These are phyloP conservation scores for Xylaria cubensis DNA, from an alignment of 495 filamentous ascomycete species.

Conservation along the genomic window DNA sequence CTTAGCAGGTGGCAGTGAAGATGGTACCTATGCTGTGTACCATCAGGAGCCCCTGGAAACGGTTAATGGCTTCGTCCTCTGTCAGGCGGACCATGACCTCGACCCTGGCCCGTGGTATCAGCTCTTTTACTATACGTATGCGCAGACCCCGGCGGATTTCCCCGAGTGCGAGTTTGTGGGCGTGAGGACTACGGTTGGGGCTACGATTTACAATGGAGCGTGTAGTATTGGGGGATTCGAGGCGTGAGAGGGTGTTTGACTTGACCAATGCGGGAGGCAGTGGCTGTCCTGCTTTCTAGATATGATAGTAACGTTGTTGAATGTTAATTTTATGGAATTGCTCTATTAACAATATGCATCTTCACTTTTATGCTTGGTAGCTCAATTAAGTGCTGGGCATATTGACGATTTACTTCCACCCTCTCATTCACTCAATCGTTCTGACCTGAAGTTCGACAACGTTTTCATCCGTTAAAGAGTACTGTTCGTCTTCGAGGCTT, in stretches of 20 bases:
- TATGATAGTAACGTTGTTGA: neutral
- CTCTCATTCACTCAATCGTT: neutral
- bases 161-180: conserved; percentile 27
- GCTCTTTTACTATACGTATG: conserved; percentile 24
- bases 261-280: neutral
- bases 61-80: conserved; percentile 27
- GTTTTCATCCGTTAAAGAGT: neutral
- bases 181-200: conserved; percentile 26
- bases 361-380: neutral
- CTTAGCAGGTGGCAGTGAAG: neutral
- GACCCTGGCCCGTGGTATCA: conserved; percentile 25
- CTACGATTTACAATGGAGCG: conserved; percentile 26
- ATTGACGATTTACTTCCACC: neutral
- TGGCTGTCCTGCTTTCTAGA: neutral
- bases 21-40: conserved; percentile 17
- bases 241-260: neutral
- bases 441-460: neutral
- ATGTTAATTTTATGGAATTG: neutral
- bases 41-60: conserved; percentile 11
- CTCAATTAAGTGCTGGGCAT: neutral
- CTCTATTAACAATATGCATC: neutral
- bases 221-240: conserved; percentile 23
- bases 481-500: neutral
- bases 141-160: neutral
- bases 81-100: conserved; percentile 25